Evolutionary conservation across 768 basidiomycete genomes (phyloP).

Genomic region (Auriscalpium microsporum): DNA sequence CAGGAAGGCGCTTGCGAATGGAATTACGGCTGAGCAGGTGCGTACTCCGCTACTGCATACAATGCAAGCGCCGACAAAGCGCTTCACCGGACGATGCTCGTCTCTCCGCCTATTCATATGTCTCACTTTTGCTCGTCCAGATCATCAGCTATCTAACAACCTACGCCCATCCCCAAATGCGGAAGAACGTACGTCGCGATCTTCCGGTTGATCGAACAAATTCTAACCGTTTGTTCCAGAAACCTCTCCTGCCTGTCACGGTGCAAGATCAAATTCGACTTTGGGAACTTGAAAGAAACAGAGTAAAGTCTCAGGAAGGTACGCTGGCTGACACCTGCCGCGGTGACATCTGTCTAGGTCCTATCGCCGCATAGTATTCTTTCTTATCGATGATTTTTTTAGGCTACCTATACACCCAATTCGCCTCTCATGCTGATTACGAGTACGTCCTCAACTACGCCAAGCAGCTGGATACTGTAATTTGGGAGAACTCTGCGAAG

Average conservation of each 20-base stretch:
- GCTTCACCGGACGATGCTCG: too few species aligned
- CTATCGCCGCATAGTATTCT: constrained; percentile 51
- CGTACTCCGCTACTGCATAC: constrained; percentile 7
- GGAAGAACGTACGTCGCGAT: constrained; percentile 61
- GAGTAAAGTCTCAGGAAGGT: constrained; percentile 87
- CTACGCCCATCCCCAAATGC: constrained; percentile 98
- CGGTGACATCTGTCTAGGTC: constrained; percentile 11
- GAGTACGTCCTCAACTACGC: constrained; percentile 83
- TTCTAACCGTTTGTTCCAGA: constrained; percentile 36
- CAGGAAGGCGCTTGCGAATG: constrained; percentile 86
- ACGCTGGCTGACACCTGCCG: constrained; percentile 12
- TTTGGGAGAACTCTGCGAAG: constrained; percentile 72
- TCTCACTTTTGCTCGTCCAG: constrained; percentile 31
- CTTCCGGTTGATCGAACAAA: background rate
- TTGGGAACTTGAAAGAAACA: constrained; percentile 94
- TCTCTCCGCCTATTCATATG: background rate
- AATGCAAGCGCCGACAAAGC: too few species aligned
- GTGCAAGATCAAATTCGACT: constrained; percentile 97
- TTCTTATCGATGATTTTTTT: constrained; percentile 88
- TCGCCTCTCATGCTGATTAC: constrained; percentile 81
- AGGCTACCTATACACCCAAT: constrained; percentile 87
- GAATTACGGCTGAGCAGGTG: constrained; percentile 95
- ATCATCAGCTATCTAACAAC: constrained; percentile 92
- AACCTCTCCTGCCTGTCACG: constrained; percentile 89
- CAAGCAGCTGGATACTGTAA: constrained; percentile 66